Conservation (phyloP, 768 basidiomycete genomes). For the Amanita jacksonii region DNA sequence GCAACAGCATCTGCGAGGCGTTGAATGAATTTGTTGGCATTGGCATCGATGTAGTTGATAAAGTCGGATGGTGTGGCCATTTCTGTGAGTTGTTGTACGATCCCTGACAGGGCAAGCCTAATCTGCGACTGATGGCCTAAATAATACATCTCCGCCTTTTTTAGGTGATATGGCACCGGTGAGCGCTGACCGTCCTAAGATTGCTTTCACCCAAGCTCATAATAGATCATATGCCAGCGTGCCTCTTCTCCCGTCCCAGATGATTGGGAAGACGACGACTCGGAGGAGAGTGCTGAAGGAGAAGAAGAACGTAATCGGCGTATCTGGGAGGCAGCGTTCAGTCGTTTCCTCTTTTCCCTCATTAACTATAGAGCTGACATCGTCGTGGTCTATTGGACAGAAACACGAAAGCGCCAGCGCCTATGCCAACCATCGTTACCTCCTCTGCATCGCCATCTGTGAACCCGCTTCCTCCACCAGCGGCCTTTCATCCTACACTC, state of each 20-base stretch:
- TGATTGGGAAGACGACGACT: conserved; percentile 52
- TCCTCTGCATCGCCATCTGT: conserved; percentile 23
- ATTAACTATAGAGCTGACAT: too few species aligned
- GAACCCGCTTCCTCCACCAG: conserved; percentile 39
- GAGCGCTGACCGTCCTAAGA: too few species aligned
- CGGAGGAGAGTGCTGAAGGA: conserved; percentile 26
- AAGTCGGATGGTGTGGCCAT: conserved; percentile 46
- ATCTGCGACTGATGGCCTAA: not conserved
- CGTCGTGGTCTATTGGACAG: too few species aligned
- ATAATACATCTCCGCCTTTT: too few species aligned
- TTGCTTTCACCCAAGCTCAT: not conserved
- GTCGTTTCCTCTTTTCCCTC: conserved; percentile 6
- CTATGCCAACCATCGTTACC: conserved; percentile 60
- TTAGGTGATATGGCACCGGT: conserved; percentile 6
- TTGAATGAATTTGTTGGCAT: conserved; percentile 66
- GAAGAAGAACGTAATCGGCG: conserved; percentile 36
- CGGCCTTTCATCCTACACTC: conserved; percentile 52
- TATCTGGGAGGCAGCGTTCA: conserved; percentile 64
- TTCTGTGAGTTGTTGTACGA: conserved; percentile 5
- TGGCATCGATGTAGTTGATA: conserved; percentile 49
- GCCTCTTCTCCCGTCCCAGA: conserved; percentile 22
- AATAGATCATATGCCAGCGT: not conserved
- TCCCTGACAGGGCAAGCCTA: not conserved
- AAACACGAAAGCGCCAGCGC: conserved; percentile 45
- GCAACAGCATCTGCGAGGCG: conserved; percentile 75